These are phyloP conservation scores for Claviceps sp. DNA, from an alignment of 2,329 filamentous ascomycete species.

Conservation along the genomic window DNA sequence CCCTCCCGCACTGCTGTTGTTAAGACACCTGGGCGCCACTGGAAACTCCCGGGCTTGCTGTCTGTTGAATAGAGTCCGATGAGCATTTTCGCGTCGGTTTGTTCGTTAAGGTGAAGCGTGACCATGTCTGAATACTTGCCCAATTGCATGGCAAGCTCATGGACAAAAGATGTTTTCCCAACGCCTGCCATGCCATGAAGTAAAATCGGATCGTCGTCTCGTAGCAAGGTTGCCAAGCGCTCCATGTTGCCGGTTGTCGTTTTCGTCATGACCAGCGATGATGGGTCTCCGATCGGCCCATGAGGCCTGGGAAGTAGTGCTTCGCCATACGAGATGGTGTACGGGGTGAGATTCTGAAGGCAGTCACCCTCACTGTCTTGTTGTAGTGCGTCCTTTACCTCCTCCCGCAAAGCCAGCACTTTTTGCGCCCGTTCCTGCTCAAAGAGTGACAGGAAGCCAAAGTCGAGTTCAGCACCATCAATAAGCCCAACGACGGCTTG, in stretches of 20 bases:
- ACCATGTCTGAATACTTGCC: conserved; percentile 74
- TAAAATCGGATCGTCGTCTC: conserved; percentile 57
- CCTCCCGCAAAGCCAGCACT: conserved; percentile 27
- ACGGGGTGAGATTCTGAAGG: conserved; percentile 38
- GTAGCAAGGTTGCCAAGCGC: conserved; percentile 53
- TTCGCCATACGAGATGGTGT: conserved; percentile 51
- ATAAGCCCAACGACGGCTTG: conserved; percentile 54
- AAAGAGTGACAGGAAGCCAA: conserved; percentile 52
- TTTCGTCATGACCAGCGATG: conserved; percentile 50
- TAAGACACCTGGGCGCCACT: conserved; percentile 83
- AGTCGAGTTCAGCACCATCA: conserved; percentile 68
- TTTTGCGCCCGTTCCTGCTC: conserved; percentile 40
- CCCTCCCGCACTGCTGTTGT: conserved; percentile 91
- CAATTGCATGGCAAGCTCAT: conserved; percentile 67
- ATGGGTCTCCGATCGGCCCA: conserved; percentile 30
- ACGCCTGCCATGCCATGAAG: conserved; percentile 73
- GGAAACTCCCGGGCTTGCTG: conserved; percentile 74
- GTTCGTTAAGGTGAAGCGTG: conserved; percentile 91
- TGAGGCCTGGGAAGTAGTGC: conserved; percentile 54
- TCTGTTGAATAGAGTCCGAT: conserved; percentile 90
- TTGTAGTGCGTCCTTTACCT: conserved; percentile 16
- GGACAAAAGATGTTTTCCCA: conserved; percentile 79
- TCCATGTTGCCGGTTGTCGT: conserved; percentile 64
- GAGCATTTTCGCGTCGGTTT: conserved; percentile 94
- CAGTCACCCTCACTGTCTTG: conserved; percentile 6